phyloP scores from a whole-genome alignment of 2,329 filamentous ascomycete genomes.

The Mollisia scopiformis region DNA sequence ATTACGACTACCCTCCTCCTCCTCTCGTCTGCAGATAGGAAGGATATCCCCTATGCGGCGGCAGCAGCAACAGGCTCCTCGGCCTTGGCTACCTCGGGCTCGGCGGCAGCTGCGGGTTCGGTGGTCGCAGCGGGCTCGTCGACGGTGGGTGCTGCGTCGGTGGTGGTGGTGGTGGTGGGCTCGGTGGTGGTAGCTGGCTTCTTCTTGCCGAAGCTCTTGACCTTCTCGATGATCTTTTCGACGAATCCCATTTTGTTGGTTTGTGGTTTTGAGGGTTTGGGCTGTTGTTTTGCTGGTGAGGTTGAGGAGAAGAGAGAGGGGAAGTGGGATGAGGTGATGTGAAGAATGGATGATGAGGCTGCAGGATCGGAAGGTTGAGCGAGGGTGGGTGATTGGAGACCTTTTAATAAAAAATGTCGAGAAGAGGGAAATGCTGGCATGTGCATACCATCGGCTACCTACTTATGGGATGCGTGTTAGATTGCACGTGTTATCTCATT shows the following conservation, averaged over 20 bases:
- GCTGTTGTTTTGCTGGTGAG: background rate
- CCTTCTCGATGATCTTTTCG: background rate
- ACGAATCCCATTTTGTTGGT: background rate
- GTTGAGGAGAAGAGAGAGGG: background rate
- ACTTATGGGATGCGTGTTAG: background rate
- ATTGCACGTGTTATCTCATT: background rate
- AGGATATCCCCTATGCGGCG: background rate
- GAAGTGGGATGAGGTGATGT: background rate
- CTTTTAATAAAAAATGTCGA: background rate
- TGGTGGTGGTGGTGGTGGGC: background rate
- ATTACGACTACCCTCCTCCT: background rate
- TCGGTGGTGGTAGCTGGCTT: background rate
- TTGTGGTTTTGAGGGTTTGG: background rate
- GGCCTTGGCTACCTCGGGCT: background rate
- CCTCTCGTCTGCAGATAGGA: background rate
- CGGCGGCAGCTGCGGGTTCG: background rate
- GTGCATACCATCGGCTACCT: background rate
- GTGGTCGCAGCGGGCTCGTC: background rate
- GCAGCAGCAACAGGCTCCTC: background rate
- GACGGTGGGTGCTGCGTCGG: background rate
- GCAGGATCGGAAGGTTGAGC: background rate
- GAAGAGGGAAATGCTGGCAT: too few species aligned
- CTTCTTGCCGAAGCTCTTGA: background rate
- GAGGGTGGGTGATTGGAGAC: background rate
- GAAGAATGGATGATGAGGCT: background rate